Percentiles rank a stretch among this genome's conserved stretches.
Evolutionary conservation across 257 asterid species (phyloP).

Genomic region (Solanum okadae): DNA sequence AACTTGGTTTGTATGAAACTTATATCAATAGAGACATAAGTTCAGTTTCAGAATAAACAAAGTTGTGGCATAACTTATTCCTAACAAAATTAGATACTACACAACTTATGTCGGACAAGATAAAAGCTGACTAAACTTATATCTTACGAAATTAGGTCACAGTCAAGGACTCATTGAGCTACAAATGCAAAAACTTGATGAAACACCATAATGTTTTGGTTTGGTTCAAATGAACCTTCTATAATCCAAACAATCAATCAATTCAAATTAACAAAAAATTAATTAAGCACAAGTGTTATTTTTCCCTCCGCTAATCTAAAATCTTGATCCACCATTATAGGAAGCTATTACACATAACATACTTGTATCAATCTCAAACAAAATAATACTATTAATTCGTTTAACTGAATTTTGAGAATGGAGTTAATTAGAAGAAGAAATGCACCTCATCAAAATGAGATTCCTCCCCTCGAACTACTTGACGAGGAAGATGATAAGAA

Average conservation of each 20-base stretch:
- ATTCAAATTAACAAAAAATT: not conserved
- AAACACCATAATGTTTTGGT: not conserved
- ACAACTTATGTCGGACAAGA: not conserved
- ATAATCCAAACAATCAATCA: not conserved
- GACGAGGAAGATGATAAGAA: slow-evolving; percentile 14
- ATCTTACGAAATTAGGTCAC: not conserved
- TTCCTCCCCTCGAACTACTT: not conserved
- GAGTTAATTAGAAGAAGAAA: slow-evolving; percentile 42
- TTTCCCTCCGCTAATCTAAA: not conserved
- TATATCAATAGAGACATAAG: not conserved
- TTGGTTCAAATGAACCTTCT: not conserved
- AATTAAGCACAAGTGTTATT: not conserved
- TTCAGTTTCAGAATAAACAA: too few relatives aligned
- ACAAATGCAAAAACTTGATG: not conserved
- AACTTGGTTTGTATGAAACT: not conserved
- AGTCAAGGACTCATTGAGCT: not conserved
- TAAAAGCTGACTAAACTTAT: not conserved
- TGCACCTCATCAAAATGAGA: slow-evolving; percentile 27
- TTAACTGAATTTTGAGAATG: not conserved
- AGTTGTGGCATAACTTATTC: not conserved
- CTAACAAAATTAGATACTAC: not conserved
- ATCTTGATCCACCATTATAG: not conserved
- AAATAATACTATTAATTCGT: not conserved
- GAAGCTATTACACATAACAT: not conserved
- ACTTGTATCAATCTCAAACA: not conserved